Base-by-base conservation (phyloP, 208 protist species). In the Trypanosoma melophagium region DNA sequence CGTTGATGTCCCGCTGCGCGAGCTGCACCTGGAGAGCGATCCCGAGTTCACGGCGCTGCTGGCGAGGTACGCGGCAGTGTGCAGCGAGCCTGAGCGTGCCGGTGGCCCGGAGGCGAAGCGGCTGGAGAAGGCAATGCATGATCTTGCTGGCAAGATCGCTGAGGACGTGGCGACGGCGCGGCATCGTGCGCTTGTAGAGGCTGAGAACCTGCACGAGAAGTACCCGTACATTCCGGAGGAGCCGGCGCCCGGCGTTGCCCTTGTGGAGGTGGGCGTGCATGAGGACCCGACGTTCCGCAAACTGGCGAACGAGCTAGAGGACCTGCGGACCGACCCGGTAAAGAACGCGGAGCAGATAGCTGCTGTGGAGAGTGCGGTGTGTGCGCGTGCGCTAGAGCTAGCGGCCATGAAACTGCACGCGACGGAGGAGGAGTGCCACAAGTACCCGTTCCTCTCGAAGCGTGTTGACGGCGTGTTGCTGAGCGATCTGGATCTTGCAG, bases 241-340 rank as follows among this genome's bases (percentile, higher is more conserved):
- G n/a, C n/a, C 76, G 64, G 71, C 68, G 40, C 42, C 40, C 14
- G 78, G 81, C 35, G 52, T 84, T 42, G 50, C 67, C 56, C 67
- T 81, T 13, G 74, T 53, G 17, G 78, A 79, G 44, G 74, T 76
- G 7, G 76, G 73, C 35, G 69, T 85, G 41, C 17, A 77, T 57
- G 47, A 69, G 28, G 74, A 85, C 68, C 51, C 75, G 54, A 73
- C 69, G 76, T 88, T 84, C 68, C 71, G 82, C 50, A 58, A 60
- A n/a, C 53, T 77, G 51, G 66, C 79, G 25, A 83, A 74, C 52
- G 70, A 54, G 40, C 66, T 84, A 55, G 65, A 62, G 16, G 73
- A 74, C 16, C 47, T 85, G 68, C 66, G 67, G 12, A 16, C 31
- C 10, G 53, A 65, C 13, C 61, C 41, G 21, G 49, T 64, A 3